These are phyloP conservation scores for Oryza coarctata DNA, from an alignment of 176 grass and related monocot genomes.

Conservation along the genomic window DNA sequence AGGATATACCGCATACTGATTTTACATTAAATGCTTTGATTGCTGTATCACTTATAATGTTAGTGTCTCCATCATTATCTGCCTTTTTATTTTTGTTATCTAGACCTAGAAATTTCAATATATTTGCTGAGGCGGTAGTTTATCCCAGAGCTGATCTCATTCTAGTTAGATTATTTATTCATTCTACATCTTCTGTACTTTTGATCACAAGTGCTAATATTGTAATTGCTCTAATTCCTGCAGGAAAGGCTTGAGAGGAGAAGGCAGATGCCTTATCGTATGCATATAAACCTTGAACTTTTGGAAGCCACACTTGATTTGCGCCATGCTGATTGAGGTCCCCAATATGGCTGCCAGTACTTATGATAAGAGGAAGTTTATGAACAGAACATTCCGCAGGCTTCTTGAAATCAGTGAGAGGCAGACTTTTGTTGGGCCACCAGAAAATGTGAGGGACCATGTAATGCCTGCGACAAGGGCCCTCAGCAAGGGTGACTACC, in stretches of 20 bases:
- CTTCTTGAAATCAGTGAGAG: conserved; percentile 93
- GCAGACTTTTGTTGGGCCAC: conserved; percentile 88
- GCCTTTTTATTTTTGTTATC: not conserved
- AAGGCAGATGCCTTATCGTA: conserved; percentile 97
- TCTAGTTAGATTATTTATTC: not conserved
- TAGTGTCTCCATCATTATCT: not conserved
- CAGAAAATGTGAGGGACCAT: conserved; percentile 90
- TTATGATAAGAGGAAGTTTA: conserved; percentile 68
- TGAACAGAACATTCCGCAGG: conserved; percentile 88
- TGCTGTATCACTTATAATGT: not conserved
- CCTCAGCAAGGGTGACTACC: conserved; percentile 69
- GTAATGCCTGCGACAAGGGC: conserved; percentile 91
- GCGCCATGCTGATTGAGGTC: conserved; percentile 96
- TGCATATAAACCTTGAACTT: conserved; percentile 98
- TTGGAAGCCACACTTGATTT: conserved; percentile 89
- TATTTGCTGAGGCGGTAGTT: not conserved
- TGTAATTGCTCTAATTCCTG: not conserved
- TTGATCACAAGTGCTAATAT: conserved; percentile 23
- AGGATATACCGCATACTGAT: not conserved
- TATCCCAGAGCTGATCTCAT: conserved; percentile 12
- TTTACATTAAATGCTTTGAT: not conserved
- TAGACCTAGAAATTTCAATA: not conserved
- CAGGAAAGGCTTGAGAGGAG: conserved; percentile 94
- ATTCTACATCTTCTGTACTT: not conserved
- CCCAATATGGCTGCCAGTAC: conserved; percentile 78